Base-by-base conservation (phyloP, 352 stramenopile genomes). In the Globisporangium recalcitrans region DNA sequence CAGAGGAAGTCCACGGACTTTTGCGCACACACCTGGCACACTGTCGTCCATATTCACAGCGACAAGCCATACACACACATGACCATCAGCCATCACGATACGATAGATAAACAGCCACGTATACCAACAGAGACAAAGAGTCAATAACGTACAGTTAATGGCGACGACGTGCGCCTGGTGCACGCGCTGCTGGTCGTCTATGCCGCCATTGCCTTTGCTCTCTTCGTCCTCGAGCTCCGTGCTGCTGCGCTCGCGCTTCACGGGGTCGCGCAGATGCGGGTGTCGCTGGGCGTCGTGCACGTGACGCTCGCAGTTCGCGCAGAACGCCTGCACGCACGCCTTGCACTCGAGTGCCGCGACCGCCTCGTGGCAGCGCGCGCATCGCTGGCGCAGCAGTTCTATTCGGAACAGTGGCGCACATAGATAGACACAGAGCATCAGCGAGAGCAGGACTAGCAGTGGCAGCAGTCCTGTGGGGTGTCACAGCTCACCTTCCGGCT, bases 1-100 rank as follows among this genome's bases (percentile, higher is more conserved):
- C 82, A 91, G 36, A 80, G 76, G 14, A 91, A 89, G 24, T 85
- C 76, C 31, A 75, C 56, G 1, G 42, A 58, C 10, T 75, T 76
- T 11, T 70, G 60, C 7, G 69, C 63, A 49, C 82, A 91, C 8
- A 71, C 69, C 24, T 87, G 71, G 42, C 82, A 91, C 31, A 70
- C 82, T 91, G 36, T 7, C 58, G 27, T 21, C 4, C 36, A 57
- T 2, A 21, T 9, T 24, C 36, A 52, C 36, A 34, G 24, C 7
- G 16, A 14, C 27, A 26, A 53, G 8, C 40, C 27, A 62, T 24
- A 51, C 34, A 46, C 52, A 42, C 19, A 27, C 14, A 10, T 27
- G 6, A 46, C 16, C n/a, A 16, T 40, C 27, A 58, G 29, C 5
- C 26, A 10, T 14, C 26, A 40, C 9, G 14, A 38, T 22, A 24